These are phyloP conservation scores for Amanita polypyramis DNA, from an alignment of 768 basidiomycete genomes.

Conservation along the genomic window DNA sequence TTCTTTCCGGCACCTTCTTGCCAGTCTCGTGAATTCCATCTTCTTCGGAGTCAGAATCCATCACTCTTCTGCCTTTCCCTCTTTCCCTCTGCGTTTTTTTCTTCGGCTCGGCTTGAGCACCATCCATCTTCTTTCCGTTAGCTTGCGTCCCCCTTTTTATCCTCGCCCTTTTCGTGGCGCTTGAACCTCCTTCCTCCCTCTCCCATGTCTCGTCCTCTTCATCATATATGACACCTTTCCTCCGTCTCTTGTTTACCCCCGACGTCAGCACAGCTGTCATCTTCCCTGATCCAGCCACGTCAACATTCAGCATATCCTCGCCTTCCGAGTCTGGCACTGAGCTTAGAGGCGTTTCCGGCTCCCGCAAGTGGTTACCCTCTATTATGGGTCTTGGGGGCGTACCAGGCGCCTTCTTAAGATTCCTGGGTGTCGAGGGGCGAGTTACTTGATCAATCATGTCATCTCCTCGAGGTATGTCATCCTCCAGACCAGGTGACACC, in stretches of 20 bases:
- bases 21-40: not conserved
- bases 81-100: constrained; percentile 15
- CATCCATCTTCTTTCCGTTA: not conserved
- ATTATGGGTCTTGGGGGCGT: not conserved
- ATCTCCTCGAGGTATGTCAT: constrained; percentile 29
- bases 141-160: constrained; percentile 5
- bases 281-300: not conserved
- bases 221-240: constrained; percentile 15
- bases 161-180: constrained; percentile 11
- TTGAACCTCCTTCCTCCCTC: constrained; percentile 7
- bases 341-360: constrained; percentile 14
- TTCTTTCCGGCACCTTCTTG: not conserved
- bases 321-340: constrained; percentile 19
- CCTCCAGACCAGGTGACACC: constrained; percentile 19
- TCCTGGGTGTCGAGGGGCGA: no score
- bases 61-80: constrained; percentile 17
- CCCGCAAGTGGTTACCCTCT: constrained; percentile 5
- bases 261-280: not conserved
- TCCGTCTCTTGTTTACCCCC: constrained; percentile 13
- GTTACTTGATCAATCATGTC: constrained; percentile 16
- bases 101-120: constrained; percentile 4
- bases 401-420: not conserved
- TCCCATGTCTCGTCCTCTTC: constrained; percentile 10
- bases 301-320: constrained; percentile 9
- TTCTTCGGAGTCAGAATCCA: constrained; percentile 25